Evolutionary conservation across 805 yeast genomes (phyloP).

Genomic region (Candida dendrica): DNA sequence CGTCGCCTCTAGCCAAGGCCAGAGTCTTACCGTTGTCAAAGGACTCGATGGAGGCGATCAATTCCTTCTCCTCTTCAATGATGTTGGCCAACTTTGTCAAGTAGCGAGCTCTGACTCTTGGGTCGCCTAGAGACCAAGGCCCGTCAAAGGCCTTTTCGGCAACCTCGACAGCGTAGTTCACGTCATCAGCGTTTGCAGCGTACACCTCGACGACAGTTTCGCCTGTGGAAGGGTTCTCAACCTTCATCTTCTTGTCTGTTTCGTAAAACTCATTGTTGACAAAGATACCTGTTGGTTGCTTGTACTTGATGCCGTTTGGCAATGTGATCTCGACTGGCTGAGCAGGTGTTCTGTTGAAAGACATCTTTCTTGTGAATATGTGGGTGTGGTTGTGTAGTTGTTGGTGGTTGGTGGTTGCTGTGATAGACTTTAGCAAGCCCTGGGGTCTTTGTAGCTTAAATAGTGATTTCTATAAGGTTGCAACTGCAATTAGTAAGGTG

Average conservation of each 20-base stretch:
- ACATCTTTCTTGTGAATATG: slow-evolving; percentile 2
- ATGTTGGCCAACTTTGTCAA: slow-evolving; percentile 42
- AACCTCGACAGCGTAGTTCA: slow-evolving; percentile 49
- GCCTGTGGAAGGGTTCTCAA: slow-evolving; percentile 53
- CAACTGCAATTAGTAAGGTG: no score
- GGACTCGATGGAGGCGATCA: slow-evolving; percentile 42
- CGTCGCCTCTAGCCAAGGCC: slow-evolving; percentile 40
- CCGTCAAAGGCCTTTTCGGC: slow-evolving; percentile 64
- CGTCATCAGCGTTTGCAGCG: slow-evolving; percentile 43
- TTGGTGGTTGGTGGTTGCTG: no score
- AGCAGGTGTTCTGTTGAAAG: slow-evolving; percentile 16
- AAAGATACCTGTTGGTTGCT: slow-evolving; percentile 58
- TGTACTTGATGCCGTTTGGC: slow-evolving; percentile 50
- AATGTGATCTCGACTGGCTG: slow-evolving; percentile 34
- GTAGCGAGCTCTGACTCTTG: slow-evolving; percentile 33
- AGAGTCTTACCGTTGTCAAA: slow-evolving; percentile 49
- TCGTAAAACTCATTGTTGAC: slow-evolving; percentile 56
- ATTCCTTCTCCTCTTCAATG: slow-evolving; percentile 39
- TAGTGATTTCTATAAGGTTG: no score
- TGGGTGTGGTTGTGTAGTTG: neutral
- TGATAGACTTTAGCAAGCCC: no score
- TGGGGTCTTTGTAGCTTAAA: no score
- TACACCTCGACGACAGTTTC: slow-evolving; percentile 48
- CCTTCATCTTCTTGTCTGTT: slow-evolving; percentile 48
- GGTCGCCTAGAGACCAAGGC: slow-evolving; percentile 39